Evolutionary conservation across 2,329 filamentous ascomycete genomes (phyloP).

Genomic region (Venturia oleaginea): DNA sequence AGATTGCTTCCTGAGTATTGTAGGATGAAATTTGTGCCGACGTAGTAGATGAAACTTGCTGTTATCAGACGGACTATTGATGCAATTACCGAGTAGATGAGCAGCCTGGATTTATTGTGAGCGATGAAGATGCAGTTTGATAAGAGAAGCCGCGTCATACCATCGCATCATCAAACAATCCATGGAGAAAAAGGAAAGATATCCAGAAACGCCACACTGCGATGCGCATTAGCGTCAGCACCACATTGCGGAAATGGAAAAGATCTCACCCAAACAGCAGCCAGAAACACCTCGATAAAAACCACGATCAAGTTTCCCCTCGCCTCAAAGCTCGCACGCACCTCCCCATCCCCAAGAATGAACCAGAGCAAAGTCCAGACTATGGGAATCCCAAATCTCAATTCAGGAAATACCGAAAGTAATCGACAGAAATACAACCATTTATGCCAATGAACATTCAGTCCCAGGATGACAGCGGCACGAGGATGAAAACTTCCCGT

Average conservation of each 20-base stretch:
- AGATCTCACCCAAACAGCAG: constrained; percentile 4
- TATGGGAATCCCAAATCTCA: constrained; percentile 12
- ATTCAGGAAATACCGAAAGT: constrained; percentile 8
- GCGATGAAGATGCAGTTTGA: background rate
- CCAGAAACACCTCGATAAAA: constrained; percentile 10
- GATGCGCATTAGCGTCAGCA: background rate
- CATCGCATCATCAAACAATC: constrained; percentile 13
- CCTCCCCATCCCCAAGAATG: background rate
- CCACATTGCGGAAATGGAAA: background rate
- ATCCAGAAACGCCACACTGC: constrained; percentile 13
- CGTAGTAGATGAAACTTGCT: constrained; percentile 13
- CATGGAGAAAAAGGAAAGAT: constrained; percentile 14
- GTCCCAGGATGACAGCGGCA: constrained; percentile 11
- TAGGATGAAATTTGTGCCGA: constrained; percentile 11
- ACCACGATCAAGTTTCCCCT: background rate
- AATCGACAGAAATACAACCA: constrained; percentile 13
- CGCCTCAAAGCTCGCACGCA: background rate
- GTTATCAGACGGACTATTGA: constrained; percentile 13
- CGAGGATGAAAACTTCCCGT: constrained; percentile 12
- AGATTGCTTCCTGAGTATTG: constrained; percentile 4
- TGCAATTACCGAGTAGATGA: constrained; percentile 12
- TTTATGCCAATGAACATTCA: constrained; percentile 14
- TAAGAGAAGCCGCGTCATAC: background rate
- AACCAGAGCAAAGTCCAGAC: constrained; percentile 9
- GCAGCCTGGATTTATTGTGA: background rate